Evolutionary conservation across 2,329 filamentous ascomycete genomes (phyloP).

Genomic region (Aaosphaeria pasadenensis): DNA sequence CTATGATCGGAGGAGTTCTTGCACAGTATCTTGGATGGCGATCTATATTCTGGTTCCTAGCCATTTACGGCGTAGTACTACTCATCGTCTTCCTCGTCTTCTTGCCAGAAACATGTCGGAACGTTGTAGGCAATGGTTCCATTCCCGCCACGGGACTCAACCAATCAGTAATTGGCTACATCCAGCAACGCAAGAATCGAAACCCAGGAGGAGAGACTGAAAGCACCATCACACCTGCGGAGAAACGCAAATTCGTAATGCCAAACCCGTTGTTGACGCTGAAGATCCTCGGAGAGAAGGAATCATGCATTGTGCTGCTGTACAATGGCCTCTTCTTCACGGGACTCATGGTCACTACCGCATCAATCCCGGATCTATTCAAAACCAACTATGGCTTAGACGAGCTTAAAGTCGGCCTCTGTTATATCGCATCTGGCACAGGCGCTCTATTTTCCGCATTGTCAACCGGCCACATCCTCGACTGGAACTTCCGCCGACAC

Average conservation of each 20-base stretch:
- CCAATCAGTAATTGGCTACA: constrained; percentile 25
- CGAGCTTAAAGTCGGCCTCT: constrained; percentile 27
- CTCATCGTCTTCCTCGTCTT: constrained; percentile 36
- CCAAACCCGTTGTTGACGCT: constrained; percentile 27
- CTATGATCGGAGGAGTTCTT: constrained; percentile 32
- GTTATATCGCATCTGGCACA: constrained; percentile 27
- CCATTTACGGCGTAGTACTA: constrained; percentile 39
- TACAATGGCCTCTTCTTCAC: constrained; percentile 35
- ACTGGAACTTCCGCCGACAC: constrained; percentile 71
- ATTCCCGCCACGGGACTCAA: constrained; percentile 30
- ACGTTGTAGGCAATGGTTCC: constrained; percentile 42
- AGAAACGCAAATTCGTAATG: constrained; percentile 17
- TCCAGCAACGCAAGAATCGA: constrained; percentile 20
- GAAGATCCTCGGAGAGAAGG: constrained; percentile 26
- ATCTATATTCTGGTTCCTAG: constrained; percentile 41
- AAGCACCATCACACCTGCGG: not conserved
- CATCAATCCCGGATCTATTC: constrained; percentile 24
- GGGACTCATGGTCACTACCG: constrained; percentile 26
- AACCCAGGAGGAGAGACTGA: not conserved
- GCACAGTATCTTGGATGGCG: constrained; percentile 36
- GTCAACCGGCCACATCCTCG: constrained; percentile 47
- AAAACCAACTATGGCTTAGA: constrained; percentile 24
- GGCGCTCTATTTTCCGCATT: constrained; percentile 24
- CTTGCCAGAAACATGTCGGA: constrained; percentile 44
- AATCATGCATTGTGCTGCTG: constrained; percentile 27